Percentiles rank a stretch among this genome's conserved stretches.
These are phyloP conservation scores for Tricholoma saponaceum DNA, from an alignment of 768 basidiomycete species.

Conservation along the genomic window DNA sequence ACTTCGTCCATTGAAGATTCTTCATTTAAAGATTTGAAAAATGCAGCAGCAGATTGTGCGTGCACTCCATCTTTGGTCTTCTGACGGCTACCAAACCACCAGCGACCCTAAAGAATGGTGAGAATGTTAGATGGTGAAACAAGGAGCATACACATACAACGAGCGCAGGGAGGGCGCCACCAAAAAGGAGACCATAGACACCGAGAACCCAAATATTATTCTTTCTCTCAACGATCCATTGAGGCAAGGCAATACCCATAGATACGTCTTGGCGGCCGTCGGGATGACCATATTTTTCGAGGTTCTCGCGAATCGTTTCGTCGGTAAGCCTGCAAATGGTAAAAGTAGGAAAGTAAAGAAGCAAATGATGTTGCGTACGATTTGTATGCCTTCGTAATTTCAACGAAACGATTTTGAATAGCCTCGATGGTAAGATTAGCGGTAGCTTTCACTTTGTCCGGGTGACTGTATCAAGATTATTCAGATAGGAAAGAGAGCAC, in stretches of 20 bases:
- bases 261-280: conserved; percentile 94
- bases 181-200: conserved; percentile 84
- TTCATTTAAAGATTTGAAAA: conserved; percentile 87
- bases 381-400: conserved; percentile 98
- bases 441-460: conserved; percentile 88
- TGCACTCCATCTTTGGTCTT: conserved; percentile 92
- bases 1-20: conserved; percentile 71
- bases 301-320: conserved; percentile 87
- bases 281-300: conserved; percentile 86
- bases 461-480: conserved; percentile 58
- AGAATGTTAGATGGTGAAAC: not conserved
- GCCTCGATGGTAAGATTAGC: conserved; percentile 83
- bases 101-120: conserved; percentile 54
- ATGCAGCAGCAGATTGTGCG: conserved; percentile 73
- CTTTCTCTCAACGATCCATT: conserved; percentile 88
- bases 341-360: not conserved
- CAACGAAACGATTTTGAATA: conserved; percentile 83
- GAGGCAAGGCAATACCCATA: conserved; percentile 92
- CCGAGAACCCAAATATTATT: conserved; percentile 92
- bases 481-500: not conserved
- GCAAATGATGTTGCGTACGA: conserved; percentile 44
- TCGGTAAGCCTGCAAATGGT: conserved; percentile 68
- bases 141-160: conserved; percentile 47
- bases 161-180: conserved; percentile 77
- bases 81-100: conserved; percentile 94